A percentile compares a stretch with the other conserved stretches of the same genome.
These are phyloP conservation scores for Abrus precatorius DNA, from an alignment of 306 rosid species.

Conservation along the genomic window DNA sequence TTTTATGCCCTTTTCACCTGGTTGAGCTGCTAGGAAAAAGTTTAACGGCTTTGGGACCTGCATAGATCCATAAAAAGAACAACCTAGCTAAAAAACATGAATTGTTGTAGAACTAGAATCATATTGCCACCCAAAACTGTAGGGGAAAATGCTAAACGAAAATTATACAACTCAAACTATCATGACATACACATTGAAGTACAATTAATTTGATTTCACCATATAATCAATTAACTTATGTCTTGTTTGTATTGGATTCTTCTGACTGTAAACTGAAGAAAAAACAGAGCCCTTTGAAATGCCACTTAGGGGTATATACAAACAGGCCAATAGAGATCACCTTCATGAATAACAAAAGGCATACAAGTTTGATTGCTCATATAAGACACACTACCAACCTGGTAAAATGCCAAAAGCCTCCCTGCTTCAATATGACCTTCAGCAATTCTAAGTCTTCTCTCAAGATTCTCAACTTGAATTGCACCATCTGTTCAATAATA, in stretches of 20 bases:
- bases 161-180: constrained; percentile 33
- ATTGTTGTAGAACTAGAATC: constrained; percentile 3
- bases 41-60: constrained; percentile 97
- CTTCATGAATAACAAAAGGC: constrained; percentile 26
- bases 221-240: constrained; percentile 8
- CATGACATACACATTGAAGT: constrained; percentile 7
- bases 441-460: constrained; percentile 77
- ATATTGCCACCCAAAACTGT: constrained; percentile 29
- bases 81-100: constrained; percentile 35
- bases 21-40: constrained; percentile 76
- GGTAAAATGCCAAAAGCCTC: constrained; percentile 90
- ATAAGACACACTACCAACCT: constrained; percentile 64
- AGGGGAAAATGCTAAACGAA: constrained; percentile 30
- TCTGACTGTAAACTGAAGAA: not conserved
- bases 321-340: not conserved
- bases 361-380: constrained; percentile 29
- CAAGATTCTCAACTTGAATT: constrained; percentile 58
- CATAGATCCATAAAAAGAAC: constrained; percentile 41
- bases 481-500: constrained; percentile 62
- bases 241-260: not conserved
- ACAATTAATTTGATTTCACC: constrained; percentile 9
- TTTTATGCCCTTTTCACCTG: constrained; percentile 89
- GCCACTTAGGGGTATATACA: not conserved
- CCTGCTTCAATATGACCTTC: constrained; percentile 97
- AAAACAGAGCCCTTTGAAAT: not conserved